phyloP scores from a whole-genome alignment of 2,329 filamentous ascomycete species.

The Cladosporium sp. region DNA sequence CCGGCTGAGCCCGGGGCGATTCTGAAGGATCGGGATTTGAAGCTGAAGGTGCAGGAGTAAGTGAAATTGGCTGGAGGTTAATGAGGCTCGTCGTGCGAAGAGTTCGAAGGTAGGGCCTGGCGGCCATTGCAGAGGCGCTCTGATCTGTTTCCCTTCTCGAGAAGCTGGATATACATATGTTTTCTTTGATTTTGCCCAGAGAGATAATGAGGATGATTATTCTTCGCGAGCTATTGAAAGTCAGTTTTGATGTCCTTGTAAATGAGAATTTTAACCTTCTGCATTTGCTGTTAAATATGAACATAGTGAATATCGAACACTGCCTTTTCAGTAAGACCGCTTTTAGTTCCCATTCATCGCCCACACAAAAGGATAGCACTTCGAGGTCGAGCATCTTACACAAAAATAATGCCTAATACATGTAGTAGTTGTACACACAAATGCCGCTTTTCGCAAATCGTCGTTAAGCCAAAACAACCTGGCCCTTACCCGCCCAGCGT shows the following conservation, averaged over 20 bases:
- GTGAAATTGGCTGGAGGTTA: background rate
- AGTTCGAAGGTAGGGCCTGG: background rate
- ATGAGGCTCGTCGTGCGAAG: background rate
- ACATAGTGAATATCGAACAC: background rate
- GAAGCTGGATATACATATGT: background rate
- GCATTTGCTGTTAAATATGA: background rate
- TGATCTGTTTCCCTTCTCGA: background rate
- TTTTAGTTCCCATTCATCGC: background rate
- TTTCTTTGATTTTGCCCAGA: background rate
- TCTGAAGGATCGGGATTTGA: conserved; percentile 45
- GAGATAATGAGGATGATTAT: background rate
- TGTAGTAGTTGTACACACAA: conserved; percentile 2
- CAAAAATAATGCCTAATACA: background rate
- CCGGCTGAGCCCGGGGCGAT: conserved; percentile 59
- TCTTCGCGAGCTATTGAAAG: background rate
- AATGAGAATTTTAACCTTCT: background rate
- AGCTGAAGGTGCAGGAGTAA: conserved; percentile 36
- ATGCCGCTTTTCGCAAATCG: conserved; percentile 9
- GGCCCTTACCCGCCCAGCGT: background rate
- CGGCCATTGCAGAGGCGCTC: background rate
- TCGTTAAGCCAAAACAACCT: background rate
- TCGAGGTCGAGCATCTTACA: background rate
- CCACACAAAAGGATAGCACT: background rate
- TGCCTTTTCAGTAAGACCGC: background rate
- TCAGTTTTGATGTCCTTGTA: background rate